Conservation (phyloP, 1,284 basidiomycete genomes). For the Cystobasidiaceae sp. region DNA sequence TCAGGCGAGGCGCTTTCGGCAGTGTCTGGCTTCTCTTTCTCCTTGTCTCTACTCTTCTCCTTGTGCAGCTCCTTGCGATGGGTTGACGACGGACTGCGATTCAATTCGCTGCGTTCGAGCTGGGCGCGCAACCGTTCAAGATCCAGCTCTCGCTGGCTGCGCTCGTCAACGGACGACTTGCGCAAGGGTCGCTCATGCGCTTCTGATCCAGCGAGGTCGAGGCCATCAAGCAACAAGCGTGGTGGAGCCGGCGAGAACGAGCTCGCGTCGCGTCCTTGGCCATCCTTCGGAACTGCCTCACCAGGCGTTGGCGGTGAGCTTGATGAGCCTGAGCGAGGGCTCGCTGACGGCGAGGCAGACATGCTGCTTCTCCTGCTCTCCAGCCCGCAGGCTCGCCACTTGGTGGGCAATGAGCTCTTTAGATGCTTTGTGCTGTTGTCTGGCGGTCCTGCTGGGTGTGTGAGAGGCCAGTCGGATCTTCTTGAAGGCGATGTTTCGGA, state of each 20-base stretch:
- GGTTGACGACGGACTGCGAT: not conserved
- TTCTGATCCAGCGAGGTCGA: not conserved
- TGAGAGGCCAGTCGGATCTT: too few species aligned
- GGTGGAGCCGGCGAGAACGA: not conserved
- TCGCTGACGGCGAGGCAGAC: too few species aligned
- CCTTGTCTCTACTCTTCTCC: not conserved
- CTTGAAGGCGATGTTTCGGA: too few species aligned
- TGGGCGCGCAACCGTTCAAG: conserved; percentile 14
- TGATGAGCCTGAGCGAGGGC: too few species aligned
- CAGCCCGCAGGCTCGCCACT: too few species aligned
- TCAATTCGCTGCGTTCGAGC: conserved; percentile 7
- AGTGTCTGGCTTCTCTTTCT: not conserved
- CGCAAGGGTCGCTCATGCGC: not conserved
- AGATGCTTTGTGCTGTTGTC: too few species aligned
- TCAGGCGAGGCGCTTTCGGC: not conserved
- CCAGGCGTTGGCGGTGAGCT: too few species aligned
- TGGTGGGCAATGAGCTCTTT: too few species aligned
- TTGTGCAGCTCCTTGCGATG: not conserved
- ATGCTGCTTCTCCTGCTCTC: too few species aligned
- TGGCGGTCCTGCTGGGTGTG: too few species aligned
- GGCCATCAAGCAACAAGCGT: not conserved
- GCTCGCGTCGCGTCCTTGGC: too few species aligned
- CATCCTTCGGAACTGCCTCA: too few species aligned
- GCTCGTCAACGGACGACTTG: not conserved
- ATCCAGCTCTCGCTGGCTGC: not conserved